Base-by-base conservation (phyloP, 2,329 filamentous ascomycete genomes). In the Botrytis fabae region DNA sequence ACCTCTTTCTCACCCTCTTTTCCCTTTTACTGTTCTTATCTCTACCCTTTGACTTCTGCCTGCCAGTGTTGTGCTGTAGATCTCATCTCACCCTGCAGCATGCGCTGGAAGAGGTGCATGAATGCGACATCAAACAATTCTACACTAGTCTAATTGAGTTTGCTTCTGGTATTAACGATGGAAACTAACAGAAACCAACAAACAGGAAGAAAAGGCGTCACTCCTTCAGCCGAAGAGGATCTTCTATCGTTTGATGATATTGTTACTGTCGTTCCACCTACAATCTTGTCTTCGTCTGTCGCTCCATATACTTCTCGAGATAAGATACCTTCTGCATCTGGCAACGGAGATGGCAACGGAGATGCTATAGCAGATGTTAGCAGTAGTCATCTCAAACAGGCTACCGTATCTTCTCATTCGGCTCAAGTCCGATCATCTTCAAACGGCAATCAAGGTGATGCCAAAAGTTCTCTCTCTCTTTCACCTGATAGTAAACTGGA, bases 401-500 rank as follows among this genome's bases (percentile, higher is more conserved):
- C n/a, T 40, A n/a, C 64, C 9, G 35, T 28, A 40, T 68, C 28
- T 68, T 40, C 25, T 46, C n/a, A 22, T n/a, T 64, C 40, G 4
- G 32, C 61, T 32, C 61, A 64, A 64, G 32, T 32, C 9, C 16
- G 18, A 65, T 38, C 32, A 22, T 18, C 44, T 16, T 32, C 48
- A 44, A 69, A 44, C 6, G 51, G 51, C n/a, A 32, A 69, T 42
- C 65, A 69, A 69, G 65, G 16, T 69, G 65, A 69, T 69, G 38
- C 48, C 35, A 10, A 51, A 54, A 57, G 25, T 28, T 57, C 16
- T 68, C 25, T 25, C 25, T 28, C 16, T 28, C 5, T 28, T 35
- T 22, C 25, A 28, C 25, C 35, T 28, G n/a, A 42, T 25, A 16
- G 16, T n/a, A 57, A 32, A 32, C n/a, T 16, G 48, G 35, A 25